A percentile compares a stretch with the other conserved stretches of the same genome.
These are phyloP conservation scores for Geotrichum histeridarum DNA, from an alignment of 1,139 yeast genomes.

Conservation along the genomic window DNA sequence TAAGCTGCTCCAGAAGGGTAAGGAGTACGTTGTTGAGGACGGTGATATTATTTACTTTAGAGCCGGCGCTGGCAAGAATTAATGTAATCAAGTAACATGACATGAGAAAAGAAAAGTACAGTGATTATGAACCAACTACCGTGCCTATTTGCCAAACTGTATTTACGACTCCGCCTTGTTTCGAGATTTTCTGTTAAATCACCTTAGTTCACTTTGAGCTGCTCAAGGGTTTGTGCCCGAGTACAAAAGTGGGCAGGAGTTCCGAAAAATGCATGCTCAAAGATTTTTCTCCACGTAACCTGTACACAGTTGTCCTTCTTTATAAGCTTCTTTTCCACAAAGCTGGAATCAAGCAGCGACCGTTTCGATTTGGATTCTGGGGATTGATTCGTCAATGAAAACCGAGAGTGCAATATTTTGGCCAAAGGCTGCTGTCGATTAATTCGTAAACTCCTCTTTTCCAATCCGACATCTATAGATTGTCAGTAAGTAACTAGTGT, in stretches of 20 bases:
- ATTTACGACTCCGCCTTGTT: too few species aligned
- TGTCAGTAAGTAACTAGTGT: too few species aligned
- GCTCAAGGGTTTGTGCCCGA: constrained; percentile 15
- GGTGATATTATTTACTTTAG: constrained; percentile 91
- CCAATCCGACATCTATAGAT: too few species aligned
- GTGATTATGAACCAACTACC: not conserved
- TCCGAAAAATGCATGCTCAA: constrained; percentile 28
- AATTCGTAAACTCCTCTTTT: not conserved
- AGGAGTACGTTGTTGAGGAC: constrained; percentile 88
- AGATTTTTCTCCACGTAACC: constrained; percentile 29
- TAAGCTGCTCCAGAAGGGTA: constrained; percentile 90
- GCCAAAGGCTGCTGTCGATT: not conserved
- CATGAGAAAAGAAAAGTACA: not conserved
- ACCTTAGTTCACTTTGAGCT: not conserved
- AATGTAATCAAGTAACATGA: constrained; percentile 16
- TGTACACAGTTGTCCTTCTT: constrained; percentile 23
- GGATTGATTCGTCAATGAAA: not conserved
- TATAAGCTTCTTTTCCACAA: constrained; percentile 11
- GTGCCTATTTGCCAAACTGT: too few species aligned
- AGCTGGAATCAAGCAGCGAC: constrained; percentile 1
- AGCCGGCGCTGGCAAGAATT: constrained; percentile 93
- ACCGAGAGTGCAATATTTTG: not conserved
- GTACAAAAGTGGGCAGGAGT: constrained; percentile 26
- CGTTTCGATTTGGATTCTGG: not conserved
- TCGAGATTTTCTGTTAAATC: not conserved